Evolutionary conservation across 108 stramenopile genomes (phyloP).

Genomic region (Parmales sp.): DNA sequence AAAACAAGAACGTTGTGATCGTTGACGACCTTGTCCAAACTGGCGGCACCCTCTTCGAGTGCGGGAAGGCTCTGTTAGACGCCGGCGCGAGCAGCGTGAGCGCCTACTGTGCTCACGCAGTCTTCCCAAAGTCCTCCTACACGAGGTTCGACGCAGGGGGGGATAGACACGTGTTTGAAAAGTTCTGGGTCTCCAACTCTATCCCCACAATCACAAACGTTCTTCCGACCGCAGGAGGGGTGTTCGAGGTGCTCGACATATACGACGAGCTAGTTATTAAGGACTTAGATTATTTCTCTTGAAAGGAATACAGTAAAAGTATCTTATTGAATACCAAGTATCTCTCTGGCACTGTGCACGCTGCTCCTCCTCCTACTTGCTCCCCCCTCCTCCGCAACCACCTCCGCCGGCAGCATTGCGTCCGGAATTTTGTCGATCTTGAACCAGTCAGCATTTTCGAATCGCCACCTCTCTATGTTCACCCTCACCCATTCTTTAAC

Average conservation of each 20-base stretch:
- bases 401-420: too few relatives aligned
- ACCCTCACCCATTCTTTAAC: too few relatives aligned
- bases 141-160: constrained; percentile 62
- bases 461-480: too few relatives aligned
- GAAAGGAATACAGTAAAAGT: background rate
- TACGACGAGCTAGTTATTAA: constrained; percentile 52
- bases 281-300: constrained; percentile 59
- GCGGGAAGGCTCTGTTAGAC: constrained; percentile 52
- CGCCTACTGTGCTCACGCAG: constrained; percentile 71
- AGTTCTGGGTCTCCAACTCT: constrained; percentile 73
- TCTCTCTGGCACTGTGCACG: too few relatives aligned
- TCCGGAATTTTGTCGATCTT: too few relatives aligned
- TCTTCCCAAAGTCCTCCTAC: constrained; percentile 70
- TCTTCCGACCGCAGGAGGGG: constrained; percentile 55
- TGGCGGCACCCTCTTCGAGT: constrained; percentile 83
- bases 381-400: too few relatives aligned
- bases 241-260: constrained; percentile 69
- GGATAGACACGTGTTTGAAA: constrained; percentile 66
- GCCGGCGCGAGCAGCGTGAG: constrained; percentile 60
- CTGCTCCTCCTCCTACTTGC: too few relatives aligned
- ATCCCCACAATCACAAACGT: constrained; percentile 61
- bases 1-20: constrained; percentile 53
- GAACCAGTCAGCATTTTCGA: too few relatives aligned
- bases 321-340: too few relatives aligned
- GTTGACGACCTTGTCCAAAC: constrained; percentile 84